Evolutionary conservation across 2,329 filamentous ascomycete genomes (phyloP).

Genomic region (Teratosphaeria destructans): DNA sequence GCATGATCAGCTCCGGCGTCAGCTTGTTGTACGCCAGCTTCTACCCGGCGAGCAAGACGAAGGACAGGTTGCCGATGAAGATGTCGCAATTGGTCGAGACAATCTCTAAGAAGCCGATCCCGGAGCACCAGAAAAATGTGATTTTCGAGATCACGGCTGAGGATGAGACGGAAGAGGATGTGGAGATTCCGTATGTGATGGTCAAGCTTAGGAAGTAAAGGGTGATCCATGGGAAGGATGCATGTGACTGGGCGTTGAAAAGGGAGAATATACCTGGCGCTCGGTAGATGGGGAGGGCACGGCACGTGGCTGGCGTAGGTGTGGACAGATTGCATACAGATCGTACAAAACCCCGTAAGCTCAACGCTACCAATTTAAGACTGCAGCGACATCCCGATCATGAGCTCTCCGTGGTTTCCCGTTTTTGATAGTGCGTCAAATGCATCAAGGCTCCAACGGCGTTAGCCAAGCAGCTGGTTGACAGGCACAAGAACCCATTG

Average conservation of each 20-base stretch:
- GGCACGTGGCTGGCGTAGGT: background rate
- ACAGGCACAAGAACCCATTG: no score
- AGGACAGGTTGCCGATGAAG: slow-evolving; percentile 67
- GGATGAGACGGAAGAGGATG: slow-evolving; percentile 80
- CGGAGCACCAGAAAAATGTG: slow-evolving; percentile 83
- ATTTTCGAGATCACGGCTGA: slow-evolving; percentile 95
- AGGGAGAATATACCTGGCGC: background rate
- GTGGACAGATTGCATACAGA: background rate
- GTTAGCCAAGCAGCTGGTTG: no score
- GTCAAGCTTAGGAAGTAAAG: slow-evolving; percentile 53
- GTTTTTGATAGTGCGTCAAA: background rate
- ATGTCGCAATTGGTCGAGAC: slow-evolving; percentile 79
- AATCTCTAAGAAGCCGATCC: slow-evolving; percentile 86
- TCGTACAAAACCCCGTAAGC: background rate
- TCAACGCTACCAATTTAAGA: background rate
- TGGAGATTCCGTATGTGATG: slow-evolving; percentile 95
- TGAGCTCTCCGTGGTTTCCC: background rate
- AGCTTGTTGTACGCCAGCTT: slow-evolving; percentile 91
- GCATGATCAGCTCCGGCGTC: slow-evolving; percentile 95
- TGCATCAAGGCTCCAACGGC: background rate
- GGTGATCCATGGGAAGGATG: background rate
- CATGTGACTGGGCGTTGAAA: background rate
- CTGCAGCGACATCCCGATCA: background rate
- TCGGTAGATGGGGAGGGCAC: background rate
- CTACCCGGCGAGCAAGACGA: slow-evolving; percentile 71